Base-by-base conservation (phyloP, 805 yeast genomes). In the Metschnikowia amazonensis region DNA sequence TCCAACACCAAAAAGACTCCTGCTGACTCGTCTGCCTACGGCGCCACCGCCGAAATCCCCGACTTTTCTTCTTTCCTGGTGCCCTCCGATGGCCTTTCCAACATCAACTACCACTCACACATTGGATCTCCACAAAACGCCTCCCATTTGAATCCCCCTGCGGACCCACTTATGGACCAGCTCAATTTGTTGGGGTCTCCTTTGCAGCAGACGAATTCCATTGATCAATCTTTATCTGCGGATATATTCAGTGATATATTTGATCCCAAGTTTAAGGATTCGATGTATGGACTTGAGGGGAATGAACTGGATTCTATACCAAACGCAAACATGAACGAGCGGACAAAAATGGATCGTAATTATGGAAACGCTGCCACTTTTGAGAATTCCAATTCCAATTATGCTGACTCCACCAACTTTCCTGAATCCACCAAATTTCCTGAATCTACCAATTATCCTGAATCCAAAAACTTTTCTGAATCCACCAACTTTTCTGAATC, bases 161-260 rank as follows among this genome's bases (percentile, higher is more conserved):
- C 24, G 29, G 55, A 52, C 39, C 57, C 55, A 8, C 49, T 35
- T 36, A 42, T 45, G 51, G 55, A 52, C 41, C 43, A 52, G 13
- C 53, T 54, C 38, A 56, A 52, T 31, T 47, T 54, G 23, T 39
- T 54, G 13, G 56, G 52, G 24, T 51, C 55, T 7, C 58, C 58
- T 7, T 38, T 45, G 7, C 52, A 50, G 21, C 48, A 45, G 13
- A 46, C 31, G 11, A 35, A 35, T 6, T 48, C 52, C 27, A 40
- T 18, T 34, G 51, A 33, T 24, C 33, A 38, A 14, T 32, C 42
- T 13, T 44, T 45, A 20, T 43, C 42, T 5, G 55, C 35, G 3
- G 42, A 39, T 20, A 29, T 31, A 2, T 39, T 39, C 20, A 30
- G 35, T 29, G 36, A 37, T 11, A 13, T 37, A 4, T 37, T 37